Conservation (phyloP, 2,329 filamentous ascomycete species). For the Trichoderma endophyticum region DNA sequence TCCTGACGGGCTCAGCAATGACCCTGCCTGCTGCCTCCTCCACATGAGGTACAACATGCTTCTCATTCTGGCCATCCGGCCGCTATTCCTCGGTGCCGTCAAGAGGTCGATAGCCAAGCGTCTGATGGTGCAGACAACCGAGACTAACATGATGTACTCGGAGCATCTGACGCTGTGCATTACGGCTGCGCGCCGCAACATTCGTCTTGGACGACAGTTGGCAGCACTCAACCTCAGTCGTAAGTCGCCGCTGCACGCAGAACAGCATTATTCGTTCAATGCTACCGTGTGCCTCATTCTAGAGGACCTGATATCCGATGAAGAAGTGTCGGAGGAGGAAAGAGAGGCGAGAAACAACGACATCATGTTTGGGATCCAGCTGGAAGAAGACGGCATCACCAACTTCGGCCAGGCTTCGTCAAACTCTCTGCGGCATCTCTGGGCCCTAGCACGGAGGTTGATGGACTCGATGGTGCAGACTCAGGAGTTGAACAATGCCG, state of each 20-base stretch:
- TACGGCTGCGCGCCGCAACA: slow-evolving; percentile 44
- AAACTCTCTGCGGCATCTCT: slow-evolving; percentile 38
- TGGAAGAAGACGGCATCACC: slow-evolving; percentile 41
- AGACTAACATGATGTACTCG: slow-evolving; percentile 24
- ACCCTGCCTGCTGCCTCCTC: slow-evolving; percentile 43
- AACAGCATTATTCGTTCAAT: slow-evolving; percentile 50
- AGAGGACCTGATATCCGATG: slow-evolving; percentile 40
- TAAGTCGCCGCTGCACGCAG: slow-evolving; percentile 41
- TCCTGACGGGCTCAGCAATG: slow-evolving; percentile 34
- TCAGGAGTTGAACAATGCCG: slow-evolving; percentile 18
- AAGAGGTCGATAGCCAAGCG: slow-evolving; percentile 45
- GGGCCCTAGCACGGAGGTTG: slow-evolving; percentile 36
- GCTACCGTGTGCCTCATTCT: slow-evolving; percentile 48
- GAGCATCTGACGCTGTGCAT: slow-evolving; percentile 39
- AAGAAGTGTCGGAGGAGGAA: slow-evolving; percentile 24
- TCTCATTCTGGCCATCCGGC: slow-evolving; percentile 46
- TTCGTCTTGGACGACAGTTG: slow-evolving; percentile 43
- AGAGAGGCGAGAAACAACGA: slow-evolving; percentile 27
- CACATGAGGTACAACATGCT: slow-evolving; percentile 53
- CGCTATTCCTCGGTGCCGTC: slow-evolving; percentile 46
- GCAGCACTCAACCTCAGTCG: slow-evolving; percentile 35
- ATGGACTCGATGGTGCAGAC: slow-evolving; percentile 23
- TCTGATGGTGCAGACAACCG: slow-evolving; percentile 29
- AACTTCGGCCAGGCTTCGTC: slow-evolving; percentile 29
- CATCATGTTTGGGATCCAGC: slow-evolving; percentile 40